Evolutionary conservation across 306 rosid species (phyloP).

Genomic region (Benincasa hispida): DNA sequence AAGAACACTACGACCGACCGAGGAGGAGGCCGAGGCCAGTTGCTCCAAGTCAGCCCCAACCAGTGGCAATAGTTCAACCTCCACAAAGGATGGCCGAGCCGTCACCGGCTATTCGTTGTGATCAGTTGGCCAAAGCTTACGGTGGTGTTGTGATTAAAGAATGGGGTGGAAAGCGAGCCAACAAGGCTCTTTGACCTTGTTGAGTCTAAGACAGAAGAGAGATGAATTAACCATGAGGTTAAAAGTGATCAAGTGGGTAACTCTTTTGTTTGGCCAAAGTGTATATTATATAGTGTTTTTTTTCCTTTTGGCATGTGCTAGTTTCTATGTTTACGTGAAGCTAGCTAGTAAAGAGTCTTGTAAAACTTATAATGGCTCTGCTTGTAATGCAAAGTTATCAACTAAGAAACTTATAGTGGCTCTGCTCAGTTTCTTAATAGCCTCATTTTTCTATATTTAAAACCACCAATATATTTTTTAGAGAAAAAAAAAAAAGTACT

Average conservation of each 20-base stretch:
- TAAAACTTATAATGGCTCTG: background rate
- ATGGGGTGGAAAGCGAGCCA: background rate
- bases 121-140: constrained; percentile 5
- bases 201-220: background rate
- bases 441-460: no score
- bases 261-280: background rate
- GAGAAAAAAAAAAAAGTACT: no score
- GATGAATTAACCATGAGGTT: background rate
- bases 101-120: background rate
- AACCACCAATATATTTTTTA: no score
- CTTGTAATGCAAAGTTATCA: background rate
- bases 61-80: background rate
- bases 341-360: background rate
- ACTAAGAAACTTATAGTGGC: background rate
- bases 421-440: no score
- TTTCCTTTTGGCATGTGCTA: background rate
- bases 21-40: background rate
- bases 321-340: background rate
- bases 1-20: background rate
- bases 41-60: background rate
- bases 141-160: background rate
- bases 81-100: background rate
- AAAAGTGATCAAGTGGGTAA: background rate
- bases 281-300: background rate
- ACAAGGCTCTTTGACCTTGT: background rate